These are phyloP conservation scores for Aegilops tauschii DNA, from an alignment of 176 grass and related monocot genomes.

Conservation along the genomic window DNA sequence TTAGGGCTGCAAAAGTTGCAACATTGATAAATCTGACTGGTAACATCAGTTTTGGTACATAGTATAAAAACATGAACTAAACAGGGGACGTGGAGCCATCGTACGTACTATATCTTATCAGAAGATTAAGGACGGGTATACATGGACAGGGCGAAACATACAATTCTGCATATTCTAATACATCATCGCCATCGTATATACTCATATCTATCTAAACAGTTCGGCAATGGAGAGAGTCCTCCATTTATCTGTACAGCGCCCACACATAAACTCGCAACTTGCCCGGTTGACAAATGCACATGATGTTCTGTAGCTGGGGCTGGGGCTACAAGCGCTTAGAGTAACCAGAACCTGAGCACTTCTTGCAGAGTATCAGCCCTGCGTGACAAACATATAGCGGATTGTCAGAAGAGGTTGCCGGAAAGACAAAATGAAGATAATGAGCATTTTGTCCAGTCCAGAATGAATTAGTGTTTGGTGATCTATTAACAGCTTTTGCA, in stretches of 20 bases:
- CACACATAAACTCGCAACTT: neutral
- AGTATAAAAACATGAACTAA: neutral
- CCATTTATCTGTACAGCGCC: neutral
- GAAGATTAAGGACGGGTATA: neutral
- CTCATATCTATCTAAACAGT: neutral
- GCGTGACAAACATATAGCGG: slow-evolving; percentile 8
- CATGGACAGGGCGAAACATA: neutral
- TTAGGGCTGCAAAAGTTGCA: neutral
- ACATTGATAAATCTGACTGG: neutral
- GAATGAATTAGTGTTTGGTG: neutral
- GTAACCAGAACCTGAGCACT: slow-evolving; percentile 91
- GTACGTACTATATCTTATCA: neutral
- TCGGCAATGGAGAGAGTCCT: neutral
- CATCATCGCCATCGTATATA: neutral
- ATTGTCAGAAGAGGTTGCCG: neutral
- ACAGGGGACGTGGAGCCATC: neutral
- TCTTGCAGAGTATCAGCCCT: slow-evolving; percentile 94
- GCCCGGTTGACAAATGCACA: neutral
- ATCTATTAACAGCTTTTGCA: neutral
- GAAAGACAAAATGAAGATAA: neutral
- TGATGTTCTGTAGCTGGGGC: neutral
- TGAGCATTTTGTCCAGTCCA: neutral
- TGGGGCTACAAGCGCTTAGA: slow-evolving; percentile 68
- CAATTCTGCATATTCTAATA: neutral
- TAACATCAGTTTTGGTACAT: neutral